phyloP scores from a whole-genome alignment of 2,329 filamentous ascomycete genomes.

The Aspergillus aculeatinus region DNA sequence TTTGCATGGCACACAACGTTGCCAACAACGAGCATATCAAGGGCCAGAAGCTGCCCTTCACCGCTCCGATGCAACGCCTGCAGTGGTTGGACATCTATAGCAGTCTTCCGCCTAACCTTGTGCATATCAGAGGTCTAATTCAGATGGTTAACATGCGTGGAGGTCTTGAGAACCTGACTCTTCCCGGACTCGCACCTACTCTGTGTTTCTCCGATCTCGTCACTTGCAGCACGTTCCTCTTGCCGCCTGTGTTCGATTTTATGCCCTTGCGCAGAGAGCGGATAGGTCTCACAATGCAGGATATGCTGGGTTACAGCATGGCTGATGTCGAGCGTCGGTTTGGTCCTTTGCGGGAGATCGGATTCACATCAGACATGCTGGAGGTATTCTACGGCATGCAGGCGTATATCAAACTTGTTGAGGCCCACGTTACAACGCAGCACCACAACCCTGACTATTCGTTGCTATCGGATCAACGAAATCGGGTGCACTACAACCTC shows the following conservation, averaged over 20 bases:
- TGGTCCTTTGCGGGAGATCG: constrained; percentile 24
- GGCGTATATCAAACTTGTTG: constrained; percentile 32
- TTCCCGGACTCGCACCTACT: constrained; percentile 38
- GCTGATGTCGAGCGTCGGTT: constrained; percentile 28
- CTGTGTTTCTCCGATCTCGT: constrained; percentile 38
- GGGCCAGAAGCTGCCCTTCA: constrained; percentile 28
- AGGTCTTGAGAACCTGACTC: constrained; percentile 36
- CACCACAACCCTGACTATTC: constrained; percentile 21
- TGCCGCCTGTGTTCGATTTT: constrained; percentile 27
- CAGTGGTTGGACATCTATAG: constrained; percentile 42
- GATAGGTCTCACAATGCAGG: constrained; percentile 20
- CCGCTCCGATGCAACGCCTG: constrained; percentile 34
- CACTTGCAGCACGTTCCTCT: constrained; percentile 25
- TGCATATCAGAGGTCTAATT: constrained; percentile 36
- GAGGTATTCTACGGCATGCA: constrained; percentile 34
- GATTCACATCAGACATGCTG: constrained; percentile 29
- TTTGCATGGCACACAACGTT: constrained; percentile 37
- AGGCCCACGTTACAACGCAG: constrained; percentile 20
- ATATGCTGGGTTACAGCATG: constrained; percentile 27
- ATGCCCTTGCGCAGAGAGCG: constrained; percentile 25
- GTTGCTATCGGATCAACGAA: constrained; percentile 39
- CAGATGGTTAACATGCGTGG: constrained; percentile 39
- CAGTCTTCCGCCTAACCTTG: constrained; percentile 33
- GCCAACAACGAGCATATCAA: constrained; percentile 18
- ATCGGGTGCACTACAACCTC: constrained; percentile 39